These are phyloP conservation scores for Scedosporium aurantiacum DNA, from an alignment of 2,329 filamentous ascomycete species.

Conservation along the genomic window DNA sequence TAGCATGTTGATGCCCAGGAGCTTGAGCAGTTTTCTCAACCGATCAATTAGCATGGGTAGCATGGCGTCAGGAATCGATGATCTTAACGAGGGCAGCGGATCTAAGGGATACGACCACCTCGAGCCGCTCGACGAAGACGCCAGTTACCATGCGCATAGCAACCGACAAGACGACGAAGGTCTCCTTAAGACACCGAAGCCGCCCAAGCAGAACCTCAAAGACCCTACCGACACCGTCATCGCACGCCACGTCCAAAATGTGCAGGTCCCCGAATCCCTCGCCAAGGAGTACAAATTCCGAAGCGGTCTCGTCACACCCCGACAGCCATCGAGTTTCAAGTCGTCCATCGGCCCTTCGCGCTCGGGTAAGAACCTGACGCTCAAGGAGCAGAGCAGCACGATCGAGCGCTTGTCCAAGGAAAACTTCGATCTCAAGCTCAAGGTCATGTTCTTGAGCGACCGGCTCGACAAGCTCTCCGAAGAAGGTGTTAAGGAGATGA, in stretches of 20 bases:
- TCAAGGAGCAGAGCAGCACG: conserved; percentile 96
- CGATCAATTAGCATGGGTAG: conserved; percentile 81
- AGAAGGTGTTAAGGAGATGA: conserved; percentile 95
- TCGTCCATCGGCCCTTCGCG: conserved; percentile 39
- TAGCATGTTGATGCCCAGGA: conserved; percentile 36
- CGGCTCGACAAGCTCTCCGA: conserved; percentile 87
- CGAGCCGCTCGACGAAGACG: conserved; percentile 39
- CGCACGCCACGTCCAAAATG: conserved; percentile 76
- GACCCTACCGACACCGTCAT: conserved; percentile 81
- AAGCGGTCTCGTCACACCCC: conserved; percentile 50
- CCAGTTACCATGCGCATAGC: conserved; percentile 16
- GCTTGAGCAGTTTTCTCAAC: conserved; percentile 47
- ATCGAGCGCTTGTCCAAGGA: conserved; percentile 95
- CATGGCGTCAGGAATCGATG: conserved; percentile 67
- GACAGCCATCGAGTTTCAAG: conserved; percentile 35
- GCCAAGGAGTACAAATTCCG: conserved; percentile 77
- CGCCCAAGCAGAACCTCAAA: conserved; percentile 38
- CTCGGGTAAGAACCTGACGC: conserved; percentile 62
- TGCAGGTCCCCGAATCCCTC: conserved; percentile 81
- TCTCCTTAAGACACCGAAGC: conserved; percentile 59
- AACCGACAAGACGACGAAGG: conserved; percentile 25
- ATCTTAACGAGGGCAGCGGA: conserved; percentile 33
- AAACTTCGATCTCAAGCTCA: conserved; percentile 94
- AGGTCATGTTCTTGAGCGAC: conserved; percentile 94
- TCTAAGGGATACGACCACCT: conserved; percentile 27